phyloP scores from a whole-genome alignment of 495 filamentous ascomycete genomes.

The Tuber indicum region DNA sequence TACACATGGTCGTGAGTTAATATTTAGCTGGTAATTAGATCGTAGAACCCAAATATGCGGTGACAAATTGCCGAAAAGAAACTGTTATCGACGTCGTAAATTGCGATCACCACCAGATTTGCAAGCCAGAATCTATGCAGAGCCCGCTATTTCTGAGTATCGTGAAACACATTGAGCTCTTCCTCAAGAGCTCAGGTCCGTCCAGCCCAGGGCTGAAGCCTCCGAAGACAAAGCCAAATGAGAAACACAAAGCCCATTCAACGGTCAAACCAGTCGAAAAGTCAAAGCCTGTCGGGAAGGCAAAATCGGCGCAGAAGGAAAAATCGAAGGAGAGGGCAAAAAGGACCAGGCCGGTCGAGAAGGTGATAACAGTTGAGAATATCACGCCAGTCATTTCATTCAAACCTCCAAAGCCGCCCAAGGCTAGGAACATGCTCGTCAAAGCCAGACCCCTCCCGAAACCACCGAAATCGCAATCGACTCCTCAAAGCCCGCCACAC shows the following conservation, averaged over 20 bases:
- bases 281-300: neutral
- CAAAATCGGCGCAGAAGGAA: neutral
- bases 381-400: neutral
- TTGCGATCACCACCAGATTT: constrained; percentile 1
- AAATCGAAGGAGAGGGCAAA: neutral
- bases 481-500: neutral
- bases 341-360: neutral
- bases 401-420: neutral
- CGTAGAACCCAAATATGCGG: constrained; percentile 2
- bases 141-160: neutral
- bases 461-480: neutral
- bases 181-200: neutral
- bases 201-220: neutral
- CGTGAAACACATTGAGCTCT: neutral
- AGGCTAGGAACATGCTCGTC: neutral
- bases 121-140: constrained; percentile 2
- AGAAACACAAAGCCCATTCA: neutral
- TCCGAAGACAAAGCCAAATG: neutral
- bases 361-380: neutral
- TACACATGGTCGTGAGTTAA: neutral
- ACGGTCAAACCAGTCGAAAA: neutral
- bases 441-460: neutral
- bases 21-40: neutral
- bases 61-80: neutral
- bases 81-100: neutral